Evolutionary conservation across 805 yeast genomes (phyloP).

Genomic region (Starmerella bacillaris): DNA sequence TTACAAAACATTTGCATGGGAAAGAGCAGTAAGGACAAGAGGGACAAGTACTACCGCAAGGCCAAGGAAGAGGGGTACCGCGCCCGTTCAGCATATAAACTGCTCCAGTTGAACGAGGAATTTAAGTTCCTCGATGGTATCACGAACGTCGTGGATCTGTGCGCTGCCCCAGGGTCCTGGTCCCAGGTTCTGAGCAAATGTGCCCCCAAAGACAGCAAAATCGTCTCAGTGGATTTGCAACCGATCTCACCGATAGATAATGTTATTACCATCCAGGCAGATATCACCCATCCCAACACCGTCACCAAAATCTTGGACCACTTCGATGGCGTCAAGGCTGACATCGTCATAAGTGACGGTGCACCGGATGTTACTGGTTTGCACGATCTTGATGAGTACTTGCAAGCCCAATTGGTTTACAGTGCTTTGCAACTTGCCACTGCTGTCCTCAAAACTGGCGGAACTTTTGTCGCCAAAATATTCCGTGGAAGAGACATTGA

Average conservation of each 20-base stretch:
- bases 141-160: conserved; percentile 76
- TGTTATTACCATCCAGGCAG: conserved; percentile 84
- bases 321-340: conserved; percentile 86
- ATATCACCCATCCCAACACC: conserved; percentile 90
- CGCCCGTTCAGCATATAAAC: conserved; percentile 89
- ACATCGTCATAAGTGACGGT: conserved; percentile 90
- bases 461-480: conserved; percentile 87
- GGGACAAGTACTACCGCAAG: conserved; percentile 68
- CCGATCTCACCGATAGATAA: conserved; percentile 95
- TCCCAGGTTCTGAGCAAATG: conserved; percentile 67
- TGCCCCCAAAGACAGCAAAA: conserved; percentile 44
- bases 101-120: conserved; percentile 78
- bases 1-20: conserved; percentile 41
- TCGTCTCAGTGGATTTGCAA: conserved; percentile 88
- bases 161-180: conserved; percentile 99
- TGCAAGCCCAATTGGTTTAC: conserved; percentile 82
- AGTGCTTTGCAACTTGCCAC: conserved; percentile 87
- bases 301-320: conserved; percentile 52
- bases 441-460: conserved; percentile 73
- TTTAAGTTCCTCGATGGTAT: conserved; percentile 61
- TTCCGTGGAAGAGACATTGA: conserved; percentile 94
- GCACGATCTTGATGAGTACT: conserved; percentile 90
- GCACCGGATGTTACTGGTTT: conserved; percentile 98
- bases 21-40: conserved; percentile 80
- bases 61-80: conserved; percentile 98